phyloP scores from a whole-genome alignment of 169 alveolate species.

The Eimeria maxima region DNA sequence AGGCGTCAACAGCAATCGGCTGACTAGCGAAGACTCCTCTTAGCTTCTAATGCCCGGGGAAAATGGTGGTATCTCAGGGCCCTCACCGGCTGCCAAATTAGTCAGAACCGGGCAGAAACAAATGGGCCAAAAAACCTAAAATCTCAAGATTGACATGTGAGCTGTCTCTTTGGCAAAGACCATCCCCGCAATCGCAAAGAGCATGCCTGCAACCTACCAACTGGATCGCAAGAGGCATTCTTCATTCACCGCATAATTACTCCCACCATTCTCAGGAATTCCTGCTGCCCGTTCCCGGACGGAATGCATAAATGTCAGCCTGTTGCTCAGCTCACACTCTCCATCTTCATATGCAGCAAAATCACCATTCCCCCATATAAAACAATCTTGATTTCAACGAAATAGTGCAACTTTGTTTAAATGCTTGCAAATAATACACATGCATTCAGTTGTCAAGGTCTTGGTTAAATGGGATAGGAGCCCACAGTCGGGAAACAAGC shows the following conservation, averaged over 20 bases:
- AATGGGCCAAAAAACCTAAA: background rate
- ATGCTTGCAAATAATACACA: background rate
- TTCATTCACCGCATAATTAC: background rate
- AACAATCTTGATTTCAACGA: background rate
- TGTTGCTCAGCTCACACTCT: background rate
- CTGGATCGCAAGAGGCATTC: background rate
- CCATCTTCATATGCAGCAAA: background rate
- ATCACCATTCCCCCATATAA: background rate
- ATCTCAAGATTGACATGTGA: background rate
- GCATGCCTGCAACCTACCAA: background rate
- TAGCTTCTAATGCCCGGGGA: no score
- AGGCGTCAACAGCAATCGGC: background rate
- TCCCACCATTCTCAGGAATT: background rate
- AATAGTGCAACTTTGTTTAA: background rate
- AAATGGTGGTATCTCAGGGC: background rate
- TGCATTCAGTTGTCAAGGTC: background rate
- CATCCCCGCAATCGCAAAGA: background rate
- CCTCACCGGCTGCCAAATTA: conserved; percentile 46
- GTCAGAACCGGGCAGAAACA: background rate
- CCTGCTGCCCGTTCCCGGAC: background rate
- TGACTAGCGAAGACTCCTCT: background rate
- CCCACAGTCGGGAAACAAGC: background rate
- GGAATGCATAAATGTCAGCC: background rate
- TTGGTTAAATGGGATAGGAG: background rate
- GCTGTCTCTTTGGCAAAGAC: background rate